Evolutionary conservation across 2,329 filamentous ascomycete genomes (phyloP), one percentile per base, ranked within the genome.

Genomic region (Botrytis deweyae): DNA sequence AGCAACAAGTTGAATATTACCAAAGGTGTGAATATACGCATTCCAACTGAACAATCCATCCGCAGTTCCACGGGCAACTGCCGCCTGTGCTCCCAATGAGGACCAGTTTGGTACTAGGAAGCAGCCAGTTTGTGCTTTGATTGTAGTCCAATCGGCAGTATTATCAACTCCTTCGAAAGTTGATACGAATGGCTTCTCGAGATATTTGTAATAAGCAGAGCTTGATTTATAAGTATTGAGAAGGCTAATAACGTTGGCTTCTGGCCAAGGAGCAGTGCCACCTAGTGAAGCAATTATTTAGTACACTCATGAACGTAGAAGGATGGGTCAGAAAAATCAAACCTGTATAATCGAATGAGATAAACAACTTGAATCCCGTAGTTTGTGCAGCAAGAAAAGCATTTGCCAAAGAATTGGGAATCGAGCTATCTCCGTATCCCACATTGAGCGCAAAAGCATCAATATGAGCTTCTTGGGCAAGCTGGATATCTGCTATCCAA

Each of bases 311-410:
- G 14, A 29, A 64, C 0, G 7, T 29, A 44, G 29, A 22, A 44
- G 6, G 9, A 29, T 29, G 1, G 0, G 8, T 1, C 8, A 64
- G 25, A 44, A 33, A 42, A 4, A 29, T 20, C 62, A 12, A 55
- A 66, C 44, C 64, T 49, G 64, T 38, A 38, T 66, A 66, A n/a
- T 66, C 44, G 25, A 66, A 66, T 12, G 64, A 66, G 22, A 66
- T 36, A 10, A 66, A 66, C 29, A 66, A 9, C 33, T 66, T 66
- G 22, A 66, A 66, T n/a, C 44, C 64, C 18, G 25, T 36, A 22
- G 22, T 52, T 9, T 66, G 20, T n/a, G 44, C 44, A 38, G 64
- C 29, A 36, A 38, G 9, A 33, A 66, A 66, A 38, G 44, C 44
- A 38, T 52, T 36, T n/a, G 29, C 20, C 22, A 66, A 22, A 36